Evolutionary conservation across 2,329 filamentous ascomycete species (phyloP), one percentile per base, ranked within the genome.

Genomic region (Botrytis paeoniae): DNA sequence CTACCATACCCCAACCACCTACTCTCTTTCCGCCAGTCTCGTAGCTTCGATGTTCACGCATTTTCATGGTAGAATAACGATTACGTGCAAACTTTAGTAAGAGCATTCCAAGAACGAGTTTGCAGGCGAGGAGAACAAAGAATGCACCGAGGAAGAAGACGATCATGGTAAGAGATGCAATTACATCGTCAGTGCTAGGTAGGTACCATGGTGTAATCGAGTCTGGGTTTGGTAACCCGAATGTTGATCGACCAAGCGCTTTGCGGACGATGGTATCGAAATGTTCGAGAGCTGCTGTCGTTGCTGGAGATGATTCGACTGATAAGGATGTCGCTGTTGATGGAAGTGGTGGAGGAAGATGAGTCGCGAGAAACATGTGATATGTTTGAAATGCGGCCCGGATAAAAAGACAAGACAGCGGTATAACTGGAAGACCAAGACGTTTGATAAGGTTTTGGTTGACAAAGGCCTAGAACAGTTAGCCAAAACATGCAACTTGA

Each of bases 301-400:
- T 92, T 9, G 91, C 91, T 0, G 93, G 92, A 0, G 93, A 95
- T 43, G 89, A 88, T 60, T 93, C 91, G 6, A 90, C 84, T 6
- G 88, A 85, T 22, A 93, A 83, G 9, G 92, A 88, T 29, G 92
- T 91, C 65, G 91, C 88, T 41, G 89, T 85, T 5, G 90, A 89
- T 39, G 90, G 85, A 0, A 93, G 85, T 0, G 93, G 93, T 14
- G 92, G 88, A 0, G 94, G 92, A 48, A 98, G 86, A 78, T 97
- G 91, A 0, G 93, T 95, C 5, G 95, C 93, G 22, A 98, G 88
- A 80, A 98, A 97, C 95, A 98, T 98, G 83, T 98, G 93, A 82
- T 98, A 99, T 10, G 95, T 98, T 81, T 99, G 96, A 61, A 98
- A 88, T 1, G 93, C 95, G 64, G 97, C 94, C 61, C 97, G 91